Conservation (phyloP, 805 yeast genomes). For the Candida corydali region DNA sequence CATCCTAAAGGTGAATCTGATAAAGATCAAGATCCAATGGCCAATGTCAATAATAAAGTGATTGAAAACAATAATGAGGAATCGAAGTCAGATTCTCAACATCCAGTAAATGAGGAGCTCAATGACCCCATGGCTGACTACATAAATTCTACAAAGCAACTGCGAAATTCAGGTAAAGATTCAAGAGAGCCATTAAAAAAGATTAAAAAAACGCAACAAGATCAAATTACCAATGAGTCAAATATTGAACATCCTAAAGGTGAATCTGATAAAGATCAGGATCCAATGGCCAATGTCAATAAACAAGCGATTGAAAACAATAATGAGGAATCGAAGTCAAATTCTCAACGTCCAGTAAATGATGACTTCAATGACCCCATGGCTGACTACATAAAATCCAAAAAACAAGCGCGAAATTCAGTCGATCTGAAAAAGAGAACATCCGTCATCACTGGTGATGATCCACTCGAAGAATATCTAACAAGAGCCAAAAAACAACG, state of each 20-base stretch:
- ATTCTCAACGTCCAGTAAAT: too few relatives aligned
- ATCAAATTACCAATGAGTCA: too few relatives aligned
- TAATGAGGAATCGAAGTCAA: too few relatives aligned
- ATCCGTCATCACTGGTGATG: conserved; percentile 5
- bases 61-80: too few relatives aligned
- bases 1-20: conserved; percentile 14
- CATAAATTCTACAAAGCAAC: too few relatives aligned
- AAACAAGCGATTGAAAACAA: background rate
- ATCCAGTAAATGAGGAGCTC: too few relatives aligned
- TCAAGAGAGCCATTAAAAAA: too few relatives aligned
- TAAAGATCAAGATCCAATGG: conserved; percentile 35
- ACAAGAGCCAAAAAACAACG: conserved; percentile 1
- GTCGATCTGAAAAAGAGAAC: background rate
- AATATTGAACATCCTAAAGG: conserved; percentile 1
- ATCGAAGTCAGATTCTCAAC: too few relatives aligned
- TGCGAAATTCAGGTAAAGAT: too few relatives aligned
- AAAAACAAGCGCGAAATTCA: background rate
- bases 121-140: too few relatives aligned
- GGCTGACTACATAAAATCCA: conserved; percentile 19
- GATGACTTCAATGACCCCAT: conserved; percentile 37
- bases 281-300: conserved; percentile 26
- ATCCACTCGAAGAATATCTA: conserved; percentile 12
- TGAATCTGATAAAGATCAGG: conserved; percentile 27
- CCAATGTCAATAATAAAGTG: conserved; percentile 9
- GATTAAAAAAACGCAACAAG: conserved; percentile 1